phyloP scores from a whole-genome alignment of 169 alveolate species.

The Eimeria praecox region DNA sequence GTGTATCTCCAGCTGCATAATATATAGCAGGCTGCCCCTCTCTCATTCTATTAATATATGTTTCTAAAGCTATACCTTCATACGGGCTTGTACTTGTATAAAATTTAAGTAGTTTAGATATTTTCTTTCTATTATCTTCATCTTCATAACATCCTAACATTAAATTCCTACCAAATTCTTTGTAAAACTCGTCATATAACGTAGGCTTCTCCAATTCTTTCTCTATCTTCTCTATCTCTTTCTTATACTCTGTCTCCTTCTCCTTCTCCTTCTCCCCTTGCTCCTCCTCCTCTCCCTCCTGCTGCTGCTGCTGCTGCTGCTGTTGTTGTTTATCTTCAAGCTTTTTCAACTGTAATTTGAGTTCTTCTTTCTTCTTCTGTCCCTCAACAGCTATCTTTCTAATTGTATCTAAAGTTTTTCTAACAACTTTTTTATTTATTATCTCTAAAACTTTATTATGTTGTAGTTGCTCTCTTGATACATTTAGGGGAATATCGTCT shows the following conservation, averaged over 20 bases:
- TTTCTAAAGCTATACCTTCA: conserved; percentile 91
- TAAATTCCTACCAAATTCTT: conserved; percentile 94
- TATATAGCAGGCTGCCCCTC: conserved; percentile 96
- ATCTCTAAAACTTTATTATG: conserved; percentile 96
- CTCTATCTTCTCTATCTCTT: conserved; percentile 90
- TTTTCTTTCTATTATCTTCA: conserved; percentile 95
- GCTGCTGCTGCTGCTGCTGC: conserved; percentile 75
- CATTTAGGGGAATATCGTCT: conserved; percentile 97
- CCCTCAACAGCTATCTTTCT: conserved; percentile 94
- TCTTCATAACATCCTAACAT: conserved; percentile 98
- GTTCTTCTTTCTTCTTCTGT: conserved; percentile 90
- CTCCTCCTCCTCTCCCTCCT: conserved; percentile 79
- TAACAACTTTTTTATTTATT: conserved; percentile 97
- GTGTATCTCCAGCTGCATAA: conserved; percentile 90
- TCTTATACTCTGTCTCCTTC: conserved; percentile 87
- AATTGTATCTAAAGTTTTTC: conserved; percentile 97
- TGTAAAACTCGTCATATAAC: conserved; percentile 91
- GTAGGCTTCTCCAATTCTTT: conserved; percentile 89
- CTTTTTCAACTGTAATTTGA: no score
- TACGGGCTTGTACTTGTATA: conserved; percentile 92
- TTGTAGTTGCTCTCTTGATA: conserved; percentile 90
- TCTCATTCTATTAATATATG: conserved; percentile 94
- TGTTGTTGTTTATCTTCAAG: no score
- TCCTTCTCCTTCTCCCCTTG: conserved; percentile 89
- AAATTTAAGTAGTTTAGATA: conserved; percentile 95